These are phyloP conservation scores for Coleophoma cylindrospora DNA, from an alignment of 2,329 filamentous ascomycete genomes.

Conservation along the genomic window DNA sequence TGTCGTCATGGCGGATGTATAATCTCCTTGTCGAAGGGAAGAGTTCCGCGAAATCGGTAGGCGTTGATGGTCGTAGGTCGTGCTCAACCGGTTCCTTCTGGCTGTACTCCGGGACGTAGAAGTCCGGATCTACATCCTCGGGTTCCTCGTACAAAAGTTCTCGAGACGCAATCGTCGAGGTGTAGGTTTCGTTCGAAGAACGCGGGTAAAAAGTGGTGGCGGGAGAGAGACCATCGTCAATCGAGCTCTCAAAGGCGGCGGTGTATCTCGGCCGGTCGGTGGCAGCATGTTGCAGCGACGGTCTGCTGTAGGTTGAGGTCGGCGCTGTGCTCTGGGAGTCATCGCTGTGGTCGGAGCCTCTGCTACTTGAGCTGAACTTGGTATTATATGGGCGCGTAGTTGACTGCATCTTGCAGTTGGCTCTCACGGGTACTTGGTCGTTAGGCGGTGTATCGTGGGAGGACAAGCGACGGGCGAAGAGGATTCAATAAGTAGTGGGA, in stretches of 20 bases:
- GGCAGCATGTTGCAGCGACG: constrained; percentile 15
- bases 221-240: constrained; percentile 15
- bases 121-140: constrained; percentile 30
- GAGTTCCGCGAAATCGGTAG: constrained; percentile 74
- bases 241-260: constrained; percentile 5
- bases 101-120: constrained; percentile 30
- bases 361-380: constrained; percentile 28
- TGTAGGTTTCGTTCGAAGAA: constrained; percentile 63
- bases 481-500: background rate
- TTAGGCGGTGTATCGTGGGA: background rate
- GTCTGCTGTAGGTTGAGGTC: constrained; percentile 36
- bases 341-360: constrained; percentile 36
- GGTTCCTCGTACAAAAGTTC: constrained; percentile 46
- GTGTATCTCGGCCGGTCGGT: constrained; percentile 9
- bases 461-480: background rate
- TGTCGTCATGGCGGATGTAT: constrained; percentile 83
- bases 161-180: constrained; percentile 63
- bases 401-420: constrained; percentile 15
- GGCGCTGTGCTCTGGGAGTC: constrained; percentile 43
- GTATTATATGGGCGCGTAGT: constrained; percentile 19
- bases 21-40: constrained; percentile 83
- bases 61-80: constrained; percentile 70
- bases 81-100: constrained; percentile 50
- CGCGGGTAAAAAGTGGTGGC: constrained; percentile 22
- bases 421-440: background rate